Conservation (phyloP, 1,139 yeast species). For the Ogataea hybrid region DNA sequence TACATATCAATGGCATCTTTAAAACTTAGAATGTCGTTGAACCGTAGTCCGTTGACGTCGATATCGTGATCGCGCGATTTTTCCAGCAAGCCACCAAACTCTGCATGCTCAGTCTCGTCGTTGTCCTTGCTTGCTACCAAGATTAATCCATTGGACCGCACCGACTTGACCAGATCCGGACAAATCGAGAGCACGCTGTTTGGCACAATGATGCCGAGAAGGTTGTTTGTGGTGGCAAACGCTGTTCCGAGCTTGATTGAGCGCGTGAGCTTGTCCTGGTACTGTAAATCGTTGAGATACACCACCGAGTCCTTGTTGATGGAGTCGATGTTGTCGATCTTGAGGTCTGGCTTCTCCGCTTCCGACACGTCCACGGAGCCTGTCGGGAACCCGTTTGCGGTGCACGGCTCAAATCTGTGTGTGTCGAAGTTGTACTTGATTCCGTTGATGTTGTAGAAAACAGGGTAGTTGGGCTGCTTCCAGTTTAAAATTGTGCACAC, state of each 20-base stretch:
- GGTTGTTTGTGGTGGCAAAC: constrained; percentile 78
- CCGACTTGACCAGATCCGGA: constrained; percentile 72
- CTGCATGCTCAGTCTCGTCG: constrained; percentile 10
- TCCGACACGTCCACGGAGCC: constrained; percentile 11
- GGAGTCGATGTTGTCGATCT: constrained; percentile 35
- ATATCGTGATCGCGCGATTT: constrained; percentile 37
- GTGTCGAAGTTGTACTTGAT: constrained; percentile 38
- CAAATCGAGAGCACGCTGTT: constrained; percentile 67
- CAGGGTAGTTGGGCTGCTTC: constrained; percentile 99
- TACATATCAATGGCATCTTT: constrained; percentile 68
- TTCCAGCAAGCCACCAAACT: constrained; percentile 23
- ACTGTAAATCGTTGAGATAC: constrained; percentile 30
- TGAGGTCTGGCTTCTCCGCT: constrained; percentile 18
- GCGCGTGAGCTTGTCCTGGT: constrained; percentile 39
- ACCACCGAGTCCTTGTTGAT: constrained; percentile 35
- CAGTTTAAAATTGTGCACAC: constrained; percentile 92
- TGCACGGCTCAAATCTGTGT: constrained; percentile 34
- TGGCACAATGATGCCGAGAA: constrained; percentile 81
- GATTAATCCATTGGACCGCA: constrained; percentile 78
- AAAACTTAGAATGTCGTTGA: constrained; percentile 64
- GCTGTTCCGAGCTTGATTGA: constrained; percentile 61
- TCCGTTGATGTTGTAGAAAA: constrained; percentile 78
- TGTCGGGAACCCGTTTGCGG: constrained; percentile 38
- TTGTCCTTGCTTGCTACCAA: constrained; percentile 62
- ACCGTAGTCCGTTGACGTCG: constrained; percentile 75